These are phyloP conservation scores for Colletotrichum sansevieriae DNA, from an alignment of 2,329 filamentous ascomycete genomes.

Conservation along the genomic window DNA sequence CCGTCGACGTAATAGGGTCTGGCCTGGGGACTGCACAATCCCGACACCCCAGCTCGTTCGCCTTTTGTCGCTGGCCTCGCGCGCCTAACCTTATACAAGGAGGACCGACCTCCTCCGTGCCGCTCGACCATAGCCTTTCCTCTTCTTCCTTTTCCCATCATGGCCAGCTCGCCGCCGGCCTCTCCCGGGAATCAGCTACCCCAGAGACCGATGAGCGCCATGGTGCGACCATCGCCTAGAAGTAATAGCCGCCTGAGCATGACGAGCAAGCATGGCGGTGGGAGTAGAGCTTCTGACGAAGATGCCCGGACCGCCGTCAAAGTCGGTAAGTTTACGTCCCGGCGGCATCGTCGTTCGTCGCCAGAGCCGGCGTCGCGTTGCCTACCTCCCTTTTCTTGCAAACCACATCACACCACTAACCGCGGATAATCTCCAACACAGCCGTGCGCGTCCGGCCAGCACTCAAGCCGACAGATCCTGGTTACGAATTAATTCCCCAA, in stretches of 20 bases:
- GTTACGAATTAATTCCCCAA: slow-evolving; percentile 94
- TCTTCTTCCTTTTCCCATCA: slow-evolving; percentile 52
- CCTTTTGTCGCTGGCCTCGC: slow-evolving; percentile 17
- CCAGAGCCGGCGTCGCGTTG: slow-evolving; percentile 12
- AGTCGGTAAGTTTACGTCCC: slow-evolving; percentile 80
- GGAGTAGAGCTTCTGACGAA: slow-evolving; percentile 89
- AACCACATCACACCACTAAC: slow-evolving; percentile 37
- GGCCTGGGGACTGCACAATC: slow-evolving; percentile 34
- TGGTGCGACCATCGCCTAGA: slow-evolving; percentile 78
- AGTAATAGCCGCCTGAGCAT: slow-evolving; percentile 90
- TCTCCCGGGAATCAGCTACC: slow-evolving; percentile 68
- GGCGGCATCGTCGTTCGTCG: slow-evolving; percentile 8
- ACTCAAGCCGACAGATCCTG: slow-evolving; percentile 85
- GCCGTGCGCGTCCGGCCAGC: slow-evolving; percentile 94
- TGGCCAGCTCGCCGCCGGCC: slow-evolving; percentile 78
- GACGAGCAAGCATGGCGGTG: slow-evolving; percentile 79
- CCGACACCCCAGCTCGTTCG: slow-evolving; percentile 28
- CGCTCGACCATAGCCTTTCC: slow-evolving; percentile 33
- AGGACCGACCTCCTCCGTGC: slow-evolving; percentile 22
- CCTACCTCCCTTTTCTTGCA: slow-evolving; percentile 22
- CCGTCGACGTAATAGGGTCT: slow-evolving; percentile 30
- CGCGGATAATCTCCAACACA: slow-evolving; percentile 53
- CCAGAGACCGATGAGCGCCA: slow-evolving; percentile 83
- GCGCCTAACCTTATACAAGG: slow-evolving; percentile 34
- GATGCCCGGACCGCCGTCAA: slow-evolving; percentile 92